Evolutionary conservation across 495 filamentous ascomycete genomes (phyloP), one percentile per base, ranked within the genome.

Genomic region (Penicillium psychrofluorescens): DNA sequence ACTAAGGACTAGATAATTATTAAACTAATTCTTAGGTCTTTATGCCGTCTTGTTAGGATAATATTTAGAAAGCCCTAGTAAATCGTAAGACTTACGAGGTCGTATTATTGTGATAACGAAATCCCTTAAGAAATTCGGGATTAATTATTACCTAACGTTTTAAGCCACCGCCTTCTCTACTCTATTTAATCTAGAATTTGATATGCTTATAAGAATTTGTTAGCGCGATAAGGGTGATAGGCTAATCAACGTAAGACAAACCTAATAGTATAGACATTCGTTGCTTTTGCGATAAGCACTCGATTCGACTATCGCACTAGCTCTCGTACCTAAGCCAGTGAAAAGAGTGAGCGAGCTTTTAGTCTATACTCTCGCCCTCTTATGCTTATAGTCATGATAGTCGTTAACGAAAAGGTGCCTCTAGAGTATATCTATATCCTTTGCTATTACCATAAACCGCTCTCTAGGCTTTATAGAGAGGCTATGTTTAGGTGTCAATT

Each of bases 251-350:
- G 22, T 16, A 35, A 36, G 16, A 45, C 36, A 48, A 49, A 61
- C 49, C 51, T 29, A 46, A 36, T 61, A 61, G 40, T 56, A 60
- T 34, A 60, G 45, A 35, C 36, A 52, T 35, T 61, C 30, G 36
- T 61, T 58, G 5, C 30, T 49, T 4, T 47, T 14, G 12, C 11
- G 8, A 44, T 61, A 61, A 30, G 43, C 12, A 43, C 51, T 61
- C 16, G 43, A 58, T 36, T 58, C 45, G 8, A 61, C 33, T 5
- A 56, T 43, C 40, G 54, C 50, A 16, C 54, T 54, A 16, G 42
- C 52, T 43, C 49, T 49, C 14, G 38, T 7, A 33, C 40, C 50
- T 6, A 41, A 61, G 11, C 43, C 28, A 14, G 45, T 30, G 45
- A 61, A 61, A 4, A 61, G 15, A 30, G 37, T 36, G 5, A 61